phyloP scores from a whole-genome alignment of 2,329 filamentous ascomycete species.

The Pseudogymnoascus sp. region DNA sequence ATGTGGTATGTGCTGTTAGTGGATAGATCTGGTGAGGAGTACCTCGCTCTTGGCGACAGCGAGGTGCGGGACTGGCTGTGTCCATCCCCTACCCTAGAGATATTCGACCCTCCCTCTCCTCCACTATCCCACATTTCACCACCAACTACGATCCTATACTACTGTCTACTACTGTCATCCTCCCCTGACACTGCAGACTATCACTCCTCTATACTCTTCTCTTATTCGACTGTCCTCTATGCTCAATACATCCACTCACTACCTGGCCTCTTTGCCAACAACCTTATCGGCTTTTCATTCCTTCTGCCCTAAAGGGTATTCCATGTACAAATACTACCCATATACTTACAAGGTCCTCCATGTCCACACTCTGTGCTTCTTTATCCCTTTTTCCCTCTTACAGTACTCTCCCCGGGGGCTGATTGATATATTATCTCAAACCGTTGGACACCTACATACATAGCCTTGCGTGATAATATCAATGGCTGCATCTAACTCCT shows the following conservation, averaged over 20 bases:
- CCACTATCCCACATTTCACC: neutral
- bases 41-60: neutral
- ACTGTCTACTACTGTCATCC: neutral
- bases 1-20: slow-evolving; percentile 4
- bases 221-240: neutral
- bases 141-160: neutral
- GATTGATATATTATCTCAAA: slow-evolving; percentile 7
- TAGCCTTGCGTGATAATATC: slow-evolving; percentile 7
- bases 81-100: neutral
- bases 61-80: neutral
- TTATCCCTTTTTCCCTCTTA: neutral
- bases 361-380: neutral
- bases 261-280: slow-evolving; percentile 4
- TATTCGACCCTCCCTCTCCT: neutral
- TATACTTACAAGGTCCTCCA: slow-evolving; percentile 5
- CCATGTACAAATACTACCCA: slow-evolving; percentile 1
- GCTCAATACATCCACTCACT: slow-evolving; percentile 2
- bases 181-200: neutral
- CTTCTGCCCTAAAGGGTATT: neutral
- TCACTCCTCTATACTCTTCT: neutral
- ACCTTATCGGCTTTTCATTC: slow-evolving; percentile 4
- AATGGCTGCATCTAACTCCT: slow-evolving; percentile 6
- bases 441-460: neutral
- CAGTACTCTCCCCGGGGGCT: neutral
- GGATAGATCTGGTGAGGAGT: neutral